Conservation (phyloP, 1,139 yeast genomes). For the Yamadazyma jaroonii region DNA sequence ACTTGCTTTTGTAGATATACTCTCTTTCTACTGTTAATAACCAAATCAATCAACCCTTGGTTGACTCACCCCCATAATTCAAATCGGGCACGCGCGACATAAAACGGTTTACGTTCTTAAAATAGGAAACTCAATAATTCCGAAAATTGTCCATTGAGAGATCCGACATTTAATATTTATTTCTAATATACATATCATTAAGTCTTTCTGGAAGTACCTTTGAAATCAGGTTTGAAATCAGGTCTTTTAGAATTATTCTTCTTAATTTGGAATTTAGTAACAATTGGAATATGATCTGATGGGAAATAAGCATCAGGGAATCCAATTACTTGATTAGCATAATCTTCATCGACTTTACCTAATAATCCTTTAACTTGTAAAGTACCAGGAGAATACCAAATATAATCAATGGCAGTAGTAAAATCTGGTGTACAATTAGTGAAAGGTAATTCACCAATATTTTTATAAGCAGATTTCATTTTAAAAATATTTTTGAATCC, state of each 20-base stretch:
- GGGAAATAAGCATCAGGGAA: conserved; percentile 94
- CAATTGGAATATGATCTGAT: conserved; percentile 87
- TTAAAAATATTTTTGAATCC: conserved; percentile 83
- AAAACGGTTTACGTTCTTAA: too few species aligned
- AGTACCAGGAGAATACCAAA: conserved; percentile 85
- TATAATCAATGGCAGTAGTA: conserved; percentile 90
- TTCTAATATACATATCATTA: conserved; percentile 17
- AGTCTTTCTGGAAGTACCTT: conserved; percentile 52
- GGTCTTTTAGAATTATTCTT: conserved; percentile 38
- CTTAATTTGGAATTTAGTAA: conserved; percentile 72
- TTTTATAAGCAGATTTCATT: conserved; percentile 80
- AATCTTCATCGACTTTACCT: conserved; percentile 80
- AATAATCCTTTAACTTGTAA: conserved; percentile 81
- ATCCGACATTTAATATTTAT: conserved; percentile 2
- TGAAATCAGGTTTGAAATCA: conserved; percentile 53
- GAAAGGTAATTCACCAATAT: conserved; percentile 86
- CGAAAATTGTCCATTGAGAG: too few species aligned
- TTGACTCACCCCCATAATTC: too few species aligned
- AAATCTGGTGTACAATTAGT: conserved; percentile 93
- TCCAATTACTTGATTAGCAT: conserved; percentile 76
- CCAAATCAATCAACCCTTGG: too few species aligned
- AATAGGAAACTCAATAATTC: too few species aligned
- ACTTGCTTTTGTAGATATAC: too few species aligned
- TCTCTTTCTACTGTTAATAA: too few species aligned
- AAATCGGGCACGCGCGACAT: too few species aligned